Percentiles rank a stretch among this genome's conserved stretches.
These are phyloP conservation scores for Diospyros kaki DNA, from an alignment of 148 eudicot genomes.

Conservation along the genomic window DNA sequence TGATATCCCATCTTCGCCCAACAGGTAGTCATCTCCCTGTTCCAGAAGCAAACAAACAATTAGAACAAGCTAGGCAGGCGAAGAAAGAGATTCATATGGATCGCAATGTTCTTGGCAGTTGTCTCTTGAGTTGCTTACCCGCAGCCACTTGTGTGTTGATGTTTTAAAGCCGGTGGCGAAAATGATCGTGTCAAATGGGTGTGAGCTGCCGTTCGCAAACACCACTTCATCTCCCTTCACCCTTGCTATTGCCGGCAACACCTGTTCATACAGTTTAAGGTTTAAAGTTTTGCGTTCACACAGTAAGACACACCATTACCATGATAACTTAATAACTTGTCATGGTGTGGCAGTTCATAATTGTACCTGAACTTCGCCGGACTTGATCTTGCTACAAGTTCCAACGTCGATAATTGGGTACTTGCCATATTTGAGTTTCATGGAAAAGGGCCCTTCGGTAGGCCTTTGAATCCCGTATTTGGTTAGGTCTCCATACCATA, in stretches of 20 bases:
- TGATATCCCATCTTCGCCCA: constrained; percentile 67
- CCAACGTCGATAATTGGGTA: constrained; percentile 75
- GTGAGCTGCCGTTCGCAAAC: constrained; percentile 40
- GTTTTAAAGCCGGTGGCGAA: constrained; percentile 75
- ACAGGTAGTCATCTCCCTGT: constrained; percentile 59
- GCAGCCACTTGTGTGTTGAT: constrained; percentile 54
- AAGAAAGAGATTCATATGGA: background rate
- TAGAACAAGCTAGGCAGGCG: background rate
- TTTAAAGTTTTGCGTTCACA: no score
- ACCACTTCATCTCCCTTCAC: constrained; percentile 42
- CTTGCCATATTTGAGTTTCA: constrained; percentile 57
- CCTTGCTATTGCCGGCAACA: constrained; percentile 47
- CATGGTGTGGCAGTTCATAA: no score
- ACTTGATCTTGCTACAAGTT: constrained; percentile 44
- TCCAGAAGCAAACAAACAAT: background rate
- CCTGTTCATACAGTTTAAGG: constrained; percentile 38
- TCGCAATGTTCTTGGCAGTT: background rate
- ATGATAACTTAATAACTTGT: background rate
- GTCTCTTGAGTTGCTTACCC: constrained; percentile 20
- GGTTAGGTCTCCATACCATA: constrained; percentile 51
- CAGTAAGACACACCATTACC: background rate
- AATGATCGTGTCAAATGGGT: constrained; percentile 58
- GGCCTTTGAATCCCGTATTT: constrained; percentile 64
- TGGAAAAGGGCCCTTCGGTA: constrained; percentile 52
- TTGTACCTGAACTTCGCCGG: constrained; percentile 59